Base-by-base conservation (phyloP, 2,329 filamentous ascomycete species). In the Colletotrichum kahawae region DNA sequence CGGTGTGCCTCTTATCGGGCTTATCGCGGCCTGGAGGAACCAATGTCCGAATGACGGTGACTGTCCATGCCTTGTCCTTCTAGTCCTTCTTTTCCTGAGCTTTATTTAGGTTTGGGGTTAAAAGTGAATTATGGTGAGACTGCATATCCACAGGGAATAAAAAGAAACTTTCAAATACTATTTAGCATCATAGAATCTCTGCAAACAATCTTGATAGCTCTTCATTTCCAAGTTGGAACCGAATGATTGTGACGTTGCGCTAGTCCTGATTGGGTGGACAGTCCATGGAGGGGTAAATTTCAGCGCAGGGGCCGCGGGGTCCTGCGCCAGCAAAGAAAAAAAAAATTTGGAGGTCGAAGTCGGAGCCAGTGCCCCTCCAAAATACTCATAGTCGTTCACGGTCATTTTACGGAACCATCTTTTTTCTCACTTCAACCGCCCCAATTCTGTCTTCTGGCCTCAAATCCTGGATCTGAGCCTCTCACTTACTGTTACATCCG, bases 331-430 rank as follows among this genome's bases (percentile, higher is more conserved):
- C 43, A 36, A 67, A 38, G 34, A 31, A 56, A 72, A 75, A 74
- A 60, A 75, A 74, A 75, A 75, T 59, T 75, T 72, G 57, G 73
- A 73, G 59, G 73, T 73, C 73, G 63, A 75, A 68, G 70, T 73
- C 73, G 70, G 73, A 75, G 73, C 38, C 24, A 33, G 43, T 72
- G 69, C 70, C 73, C 70, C 73, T 75, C 73, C 73, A 75, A 68
- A 73, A 51, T 70, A 68, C 70, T 68, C 57, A 54, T 57, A 67
- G 64, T 38, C 54, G 65, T 65, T 54, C 62, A 24, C 67, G 56
- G 56, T 62, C 27, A 68, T 54, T 75, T 67, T 54, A 67, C 69
- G 34, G 31, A 51, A 73, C 51, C 34, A 73, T 31, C 27, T 33
- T 54, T 68, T 72, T 51, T 21, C 54, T 71, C 64, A 59, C 48